Percentiles rank a stretch among this genome's conserved stretches.
phyloP scores from a whole-genome alignment of 129 eudicot genomes.

The Centaurea solstitialis region DNA sequence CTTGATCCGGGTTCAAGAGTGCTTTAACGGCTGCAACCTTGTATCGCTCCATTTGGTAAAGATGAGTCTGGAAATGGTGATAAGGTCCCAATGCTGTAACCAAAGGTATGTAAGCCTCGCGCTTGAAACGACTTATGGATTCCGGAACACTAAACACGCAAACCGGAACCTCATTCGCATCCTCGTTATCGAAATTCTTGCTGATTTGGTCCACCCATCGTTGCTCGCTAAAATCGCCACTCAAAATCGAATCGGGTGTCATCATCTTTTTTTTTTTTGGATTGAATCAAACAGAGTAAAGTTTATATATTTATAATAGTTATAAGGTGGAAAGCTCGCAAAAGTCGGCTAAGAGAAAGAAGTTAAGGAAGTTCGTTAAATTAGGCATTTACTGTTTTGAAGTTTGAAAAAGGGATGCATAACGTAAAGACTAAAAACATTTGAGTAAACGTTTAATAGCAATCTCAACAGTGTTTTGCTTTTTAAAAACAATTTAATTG shows the following conservation, averaged over 20 bases:
- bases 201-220: slow-evolving; percentile 45
- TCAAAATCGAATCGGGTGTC: slow-evolving; percentile 24
- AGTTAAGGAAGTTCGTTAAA: background rate
- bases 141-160: slow-evolving; percentile 38
- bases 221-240: slow-evolving; percentile 29
- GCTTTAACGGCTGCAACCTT: slow-evolving; percentile 39
- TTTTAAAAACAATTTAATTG: no score
- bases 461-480: background rate
- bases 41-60: slow-evolving; percentile 42
- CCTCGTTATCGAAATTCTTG: slow-evolving; percentile 27
- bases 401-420: slow-evolving; percentile 8
- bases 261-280: background rate
- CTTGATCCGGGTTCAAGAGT: slow-evolving; percentile 15
- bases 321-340: slow-evolving; percentile 5
- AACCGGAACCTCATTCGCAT: slow-evolving; percentile 16
- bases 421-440: slow-evolving; percentile 10
- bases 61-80: slow-evolving; percentile 41
- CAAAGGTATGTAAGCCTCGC: slow-evolving; percentile 51
- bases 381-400: background rate
- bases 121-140: slow-evolving; percentile 27
- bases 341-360: background rate
- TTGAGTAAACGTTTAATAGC: background rate
- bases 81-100: slow-evolving; percentile 48
- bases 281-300: background rate
- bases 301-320: slow-evolving; percentile 8